These are phyloP conservation scores for Mortierella sp. DNA, from an alignment of 371 early-diverging fungal species.

Conservation along the genomic window DNA sequence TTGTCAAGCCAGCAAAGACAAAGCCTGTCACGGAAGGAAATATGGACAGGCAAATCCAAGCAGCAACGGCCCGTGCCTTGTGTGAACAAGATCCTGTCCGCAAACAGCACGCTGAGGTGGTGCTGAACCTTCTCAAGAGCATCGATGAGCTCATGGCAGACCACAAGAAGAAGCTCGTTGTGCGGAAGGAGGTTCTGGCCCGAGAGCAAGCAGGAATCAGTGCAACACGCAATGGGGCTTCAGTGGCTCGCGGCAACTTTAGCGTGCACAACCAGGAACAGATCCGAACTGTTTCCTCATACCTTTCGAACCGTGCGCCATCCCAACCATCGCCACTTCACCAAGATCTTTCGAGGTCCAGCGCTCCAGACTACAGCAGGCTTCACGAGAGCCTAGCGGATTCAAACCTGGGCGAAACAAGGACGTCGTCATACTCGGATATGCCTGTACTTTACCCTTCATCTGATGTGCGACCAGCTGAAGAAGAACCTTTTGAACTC, in stretches of 20 bases:
- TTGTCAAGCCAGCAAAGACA: constrained; percentile 19
- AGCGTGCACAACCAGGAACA: constrained; percentile 45
- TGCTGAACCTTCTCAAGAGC: constrained; percentile 44
- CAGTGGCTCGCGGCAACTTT: constrained; percentile 21
- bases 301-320: constrained; percentile 35
- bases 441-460: constrained; percentile 36
- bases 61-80: constrained; percentile 42
- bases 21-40: constrained; percentile 37
- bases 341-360: constrained; percentile 19
- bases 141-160: constrained; percentile 41
- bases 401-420: background rate
- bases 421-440: background rate
- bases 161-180: constrained; percentile 30
- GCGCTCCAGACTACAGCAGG: constrained; percentile 26
- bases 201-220: constrained; percentile 4
- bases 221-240: constrained; percentile 3
- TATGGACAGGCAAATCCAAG: constrained; percentile 39
- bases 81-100: constrained; percentile 47
- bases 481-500: constrained; percentile 38
- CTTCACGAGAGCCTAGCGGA: constrained; percentile 23
- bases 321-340: constrained; percentile 34
- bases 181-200: constrained; percentile 15
- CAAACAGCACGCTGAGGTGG: constrained; percentile 48
- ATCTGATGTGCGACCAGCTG: constrained; percentile 18
- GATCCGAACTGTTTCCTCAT: constrained; percentile 51